Base-by-base conservation (phyloP, 495 filamentous ascomycete species). In the Mytilinidion resinicola region DNA sequence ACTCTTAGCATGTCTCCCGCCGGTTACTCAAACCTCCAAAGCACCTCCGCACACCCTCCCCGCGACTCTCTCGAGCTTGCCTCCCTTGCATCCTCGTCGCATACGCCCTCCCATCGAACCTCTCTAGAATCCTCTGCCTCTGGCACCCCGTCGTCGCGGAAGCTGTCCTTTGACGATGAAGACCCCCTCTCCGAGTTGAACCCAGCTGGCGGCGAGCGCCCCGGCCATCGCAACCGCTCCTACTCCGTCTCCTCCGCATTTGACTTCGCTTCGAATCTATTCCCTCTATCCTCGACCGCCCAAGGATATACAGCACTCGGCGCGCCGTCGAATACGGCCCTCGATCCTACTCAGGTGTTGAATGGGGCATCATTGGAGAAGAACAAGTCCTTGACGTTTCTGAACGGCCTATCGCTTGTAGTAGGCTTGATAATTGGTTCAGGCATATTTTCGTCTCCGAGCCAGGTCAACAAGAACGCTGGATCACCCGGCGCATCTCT, bases 1-100 rank as follows among this genome's bases (percentile, higher is more conserved):
- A 41, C 51, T 47, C 34, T 19, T 51, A 60, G 9, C 55, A 69
- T 69, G 67, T 62, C 67, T 39, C 42, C 43, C 55, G 60, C 55
- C 53, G 64, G 67, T 59, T 69, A 67, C 51, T 63, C 65, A 14
- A 61, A 46, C 56, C 64, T 65, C 30, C 61, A 53, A 35, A 43
- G 25, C 14, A 36, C 61, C 41, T 63, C 56, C 20, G 43, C 75
- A 60, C 77, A 73, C 59, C 76, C 75, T 25, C 79, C 83, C 47
- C 88, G 93, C 66, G 93, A 97, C 78, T 98, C 93, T 53, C 85
- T 98, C 61, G 93, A 98, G 74, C 87, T 98, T 47, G 93, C 90
- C 51, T 96, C 91, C 30, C 84, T 98, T 55, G 93, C 93, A 11
- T 89, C 85, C 47, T 96, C 91, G 43, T 86, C 82, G 46, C 25